Evolutionary conservation across 2,329 filamentous ascomycete genomes (phyloP).

Genomic region (Emmonsiellopsis sp.): DNA sequence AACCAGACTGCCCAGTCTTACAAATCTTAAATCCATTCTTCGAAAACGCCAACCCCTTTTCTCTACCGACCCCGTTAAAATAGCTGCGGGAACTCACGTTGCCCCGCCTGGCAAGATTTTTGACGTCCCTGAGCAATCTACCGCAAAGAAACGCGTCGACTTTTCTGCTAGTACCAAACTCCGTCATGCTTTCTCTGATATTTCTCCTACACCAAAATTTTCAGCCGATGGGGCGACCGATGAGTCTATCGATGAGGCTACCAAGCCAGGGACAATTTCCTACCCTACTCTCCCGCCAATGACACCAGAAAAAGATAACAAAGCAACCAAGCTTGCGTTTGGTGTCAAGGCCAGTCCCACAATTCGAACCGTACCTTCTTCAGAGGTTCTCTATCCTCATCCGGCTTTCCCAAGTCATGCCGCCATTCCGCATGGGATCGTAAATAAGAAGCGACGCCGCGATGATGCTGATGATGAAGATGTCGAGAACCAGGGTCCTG

Average conservation of each 20-base stretch:
- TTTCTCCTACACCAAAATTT: conserved; percentile 34
- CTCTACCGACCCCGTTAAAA: conserved; percentile 49
- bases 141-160: conserved; percentile 68
- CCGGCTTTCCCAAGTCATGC: conserved; percentile 21
- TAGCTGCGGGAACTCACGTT: conserved; percentile 51
- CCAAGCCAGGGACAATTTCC: conserved; percentile 11
- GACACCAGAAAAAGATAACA: conserved; percentile 24
- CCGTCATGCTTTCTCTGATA: conserved; percentile 25
- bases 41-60: conserved; percentile 51
- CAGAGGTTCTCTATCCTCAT: conserved; percentile 15
- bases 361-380: conserved; percentile 33
- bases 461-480: conserved; percentile 24
- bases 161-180: conserved; percentile 65
- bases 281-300: conserved; percentile 30
- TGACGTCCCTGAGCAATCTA: conserved; percentile 51
- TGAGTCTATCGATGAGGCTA: conserved; percentile 32
- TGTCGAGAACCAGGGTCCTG: conserved; percentile 25
- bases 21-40: conserved; percentile 55
- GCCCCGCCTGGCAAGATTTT: conserved; percentile 21
- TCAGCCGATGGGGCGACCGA: conserved; percentile 24
- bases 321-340: conserved; percentile 7
- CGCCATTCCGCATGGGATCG: conserved; percentile 31
- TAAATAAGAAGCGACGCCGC: conserved; percentile 33
- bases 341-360: conserved; percentile 21
- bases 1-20: conserved; percentile 41